phyloP scores from a whole-genome alignment of 495 filamentous ascomycete species.

The Niebla homalea region DNA sequence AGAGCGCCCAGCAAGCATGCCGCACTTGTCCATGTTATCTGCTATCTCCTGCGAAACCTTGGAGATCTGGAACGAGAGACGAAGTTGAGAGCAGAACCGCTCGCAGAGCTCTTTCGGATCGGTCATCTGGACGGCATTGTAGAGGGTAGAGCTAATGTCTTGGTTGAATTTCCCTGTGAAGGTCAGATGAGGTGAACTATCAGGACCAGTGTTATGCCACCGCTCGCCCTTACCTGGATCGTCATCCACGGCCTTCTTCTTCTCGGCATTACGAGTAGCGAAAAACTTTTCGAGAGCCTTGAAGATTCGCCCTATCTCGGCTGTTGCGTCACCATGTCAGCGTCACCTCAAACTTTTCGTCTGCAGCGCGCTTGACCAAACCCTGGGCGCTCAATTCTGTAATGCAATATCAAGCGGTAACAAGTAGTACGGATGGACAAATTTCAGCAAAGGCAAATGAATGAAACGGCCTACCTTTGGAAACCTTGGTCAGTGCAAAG shows the following conservation, averaged over 20 bases:
- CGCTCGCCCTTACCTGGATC: conserved; percentile 31
- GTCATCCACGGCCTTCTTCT: conserved; percentile 34
- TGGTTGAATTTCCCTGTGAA: not conserved
- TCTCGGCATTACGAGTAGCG: conserved; percentile 41
- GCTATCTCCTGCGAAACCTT: conserved; percentile 63
- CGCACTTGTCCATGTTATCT: conserved; percentile 53
- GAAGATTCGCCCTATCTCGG: conserved; percentile 93
- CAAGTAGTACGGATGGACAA: too few relatives aligned
- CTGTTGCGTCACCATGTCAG: conserved; percentile 19
- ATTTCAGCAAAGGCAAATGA: too few relatives aligned
- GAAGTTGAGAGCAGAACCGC: conserved; percentile 77
- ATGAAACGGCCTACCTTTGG: conserved; percentile 34
- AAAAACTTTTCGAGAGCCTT: conserved; percentile 86
- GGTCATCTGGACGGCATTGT: conserved; percentile 64
- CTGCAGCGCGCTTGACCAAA: too few relatives aligned
- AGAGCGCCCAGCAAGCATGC: conserved; percentile 79
- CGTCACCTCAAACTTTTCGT: too few relatives aligned
- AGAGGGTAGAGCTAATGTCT: conserved; percentile 18
- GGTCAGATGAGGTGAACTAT: not conserved
- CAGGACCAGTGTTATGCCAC: not conserved
- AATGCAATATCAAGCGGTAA: too few relatives aligned
- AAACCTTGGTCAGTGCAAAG: conserved; percentile 79
- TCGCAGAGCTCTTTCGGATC: conserved; percentile 73
- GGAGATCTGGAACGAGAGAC: conserved; percentile 50
- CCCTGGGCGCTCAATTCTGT: too few relatives aligned